These are phyloP conservation scores for Melampsora medusae DNA, from an alignment of 1,284 basidiomycete genomes.

Conservation along the genomic window DNA sequence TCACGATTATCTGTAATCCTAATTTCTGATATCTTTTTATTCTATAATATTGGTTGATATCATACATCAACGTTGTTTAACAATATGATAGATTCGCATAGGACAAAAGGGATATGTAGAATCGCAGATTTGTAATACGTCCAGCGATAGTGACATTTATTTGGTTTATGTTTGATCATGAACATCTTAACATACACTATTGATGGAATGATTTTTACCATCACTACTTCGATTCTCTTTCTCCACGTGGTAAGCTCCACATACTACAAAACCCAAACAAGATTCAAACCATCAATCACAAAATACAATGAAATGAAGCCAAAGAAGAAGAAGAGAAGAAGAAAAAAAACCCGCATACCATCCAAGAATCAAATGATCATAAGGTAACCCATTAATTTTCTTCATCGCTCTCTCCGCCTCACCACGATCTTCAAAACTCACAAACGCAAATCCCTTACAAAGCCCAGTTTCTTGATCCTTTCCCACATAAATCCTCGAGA, in stretches of 20 bases:
- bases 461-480: constrained; percentile 90
- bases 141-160: too few relatives aligned
- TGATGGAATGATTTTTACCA: neutral
- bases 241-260: constrained; percentile 44
- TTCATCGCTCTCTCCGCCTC: constrained; percentile 83
- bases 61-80: too few relatives aligned
- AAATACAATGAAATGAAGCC: neutral
- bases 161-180: too few relatives aligned
- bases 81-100: too few relatives aligned
- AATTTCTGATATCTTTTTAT: too few relatives aligned
- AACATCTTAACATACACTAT: too few relatives aligned
- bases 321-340: neutral
- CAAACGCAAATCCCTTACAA: constrained; percentile 94
- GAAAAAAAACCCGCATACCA: constrained; percentile 57
- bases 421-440: constrained; percentile 81
- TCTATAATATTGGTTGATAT: too few relatives aligned
- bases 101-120: too few relatives aligned
- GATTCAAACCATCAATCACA: neutral
- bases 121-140: too few relatives aligned
- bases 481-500: constrained; percentile 89
- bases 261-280: constrained; percentile 12
- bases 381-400: constrained; percentile 77
- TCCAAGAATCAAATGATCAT: constrained; percentile 43
- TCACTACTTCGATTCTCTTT: constrained; percentile 29
- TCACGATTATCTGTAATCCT: too few relatives aligned